Base-by-base conservation (phyloP, 2,329 filamentous ascomycete species). In the Hymenoscyphus albidus region DNA sequence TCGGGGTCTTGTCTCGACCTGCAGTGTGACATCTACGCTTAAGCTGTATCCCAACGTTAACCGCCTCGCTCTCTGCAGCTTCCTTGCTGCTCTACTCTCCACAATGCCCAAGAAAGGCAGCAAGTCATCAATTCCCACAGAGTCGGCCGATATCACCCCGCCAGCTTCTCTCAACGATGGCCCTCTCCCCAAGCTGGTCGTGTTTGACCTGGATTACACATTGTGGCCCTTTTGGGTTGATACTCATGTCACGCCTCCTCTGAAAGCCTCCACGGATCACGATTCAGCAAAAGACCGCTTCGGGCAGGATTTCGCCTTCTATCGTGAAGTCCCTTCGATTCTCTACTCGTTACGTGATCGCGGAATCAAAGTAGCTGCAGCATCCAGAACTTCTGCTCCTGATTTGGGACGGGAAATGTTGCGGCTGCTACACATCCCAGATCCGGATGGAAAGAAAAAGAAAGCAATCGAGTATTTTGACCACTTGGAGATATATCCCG, bases 211-310 rank as follows among this genome's bases (percentile, higher is more conserved):
- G 68, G 94, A 98, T 82, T 98, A 97, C 82, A 98, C 95, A 0
- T 83, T 98, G n/a, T 98, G 94, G 95, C 93, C 93, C 4, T 97
- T 97, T 79, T 98, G 94, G 94, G 89, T 96, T 1, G 95, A 98
- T 80, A 97, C 93, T 3, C 93, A 97, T 78, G 90, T 95, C 71
- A 86, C 87, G 31, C 84, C 87, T 6, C 93, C 93, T 0, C 79
- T 97, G 18, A 83, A 83, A 69, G 72, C 81, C 6, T 79, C 81
- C 62, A 63, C 79, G 0, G 68, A 77, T 77, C 78, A 79, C 74
- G 65, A 74, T 71, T 68, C 75, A 71, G 60, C 80, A 78, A 77
- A 79, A 22, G 86, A 88, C 75, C 79, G 80, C 69, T 78, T 79
- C 65, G 88, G 88, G 75, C 89, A 93, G 78, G 80, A 80, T 18